These are phyloP conservation scores for Colletotrichum sp. DNA, from an alignment of 2,329 filamentous ascomycete genomes.

Conservation along the genomic window DNA sequence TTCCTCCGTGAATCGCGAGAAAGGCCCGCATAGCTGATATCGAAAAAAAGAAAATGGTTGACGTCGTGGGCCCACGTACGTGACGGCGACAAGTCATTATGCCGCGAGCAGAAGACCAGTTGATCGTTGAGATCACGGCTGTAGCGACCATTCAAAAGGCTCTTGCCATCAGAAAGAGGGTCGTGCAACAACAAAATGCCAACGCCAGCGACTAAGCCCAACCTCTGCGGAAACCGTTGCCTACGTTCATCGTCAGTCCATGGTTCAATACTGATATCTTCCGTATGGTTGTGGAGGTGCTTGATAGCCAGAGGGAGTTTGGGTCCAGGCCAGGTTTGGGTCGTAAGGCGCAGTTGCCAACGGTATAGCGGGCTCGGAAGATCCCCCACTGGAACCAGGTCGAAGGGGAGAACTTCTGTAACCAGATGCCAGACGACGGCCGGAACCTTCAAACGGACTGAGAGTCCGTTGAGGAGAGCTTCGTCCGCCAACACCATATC, in stretches of 20 bases:
- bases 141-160: neutral
- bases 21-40: neutral
- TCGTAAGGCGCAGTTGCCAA: slow-evolving; percentile 5
- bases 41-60: neutral
- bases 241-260: slow-evolving; percentile 10
- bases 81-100: neutral
- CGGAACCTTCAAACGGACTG: slow-evolving; percentile 51
- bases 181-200: neutral
- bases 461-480: slow-evolving; percentile 38
- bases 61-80: neutral
- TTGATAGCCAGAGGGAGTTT: slow-evolving; percentile 32
- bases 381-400: slow-evolving; percentile 48
- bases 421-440: slow-evolving; percentile 41
- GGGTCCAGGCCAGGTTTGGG: slow-evolving; percentile 32
- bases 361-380: slow-evolving; percentile 44
- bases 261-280: slow-evolving; percentile 36
- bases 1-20: neutral
- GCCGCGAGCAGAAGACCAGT: neutral
- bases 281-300: slow-evolving; percentile 40
- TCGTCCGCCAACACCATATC: slow-evolving; percentile 23
- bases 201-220: neutral
- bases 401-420: slow-evolving; percentile 60
- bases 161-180: neutral
- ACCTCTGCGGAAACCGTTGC: slow-evolving; percentile 12
- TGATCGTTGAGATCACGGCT: neutral